phyloP scores from a whole-genome alignment of 2,329 filamentous ascomycete genomes.

The Blastomyces silverae region DNA sequence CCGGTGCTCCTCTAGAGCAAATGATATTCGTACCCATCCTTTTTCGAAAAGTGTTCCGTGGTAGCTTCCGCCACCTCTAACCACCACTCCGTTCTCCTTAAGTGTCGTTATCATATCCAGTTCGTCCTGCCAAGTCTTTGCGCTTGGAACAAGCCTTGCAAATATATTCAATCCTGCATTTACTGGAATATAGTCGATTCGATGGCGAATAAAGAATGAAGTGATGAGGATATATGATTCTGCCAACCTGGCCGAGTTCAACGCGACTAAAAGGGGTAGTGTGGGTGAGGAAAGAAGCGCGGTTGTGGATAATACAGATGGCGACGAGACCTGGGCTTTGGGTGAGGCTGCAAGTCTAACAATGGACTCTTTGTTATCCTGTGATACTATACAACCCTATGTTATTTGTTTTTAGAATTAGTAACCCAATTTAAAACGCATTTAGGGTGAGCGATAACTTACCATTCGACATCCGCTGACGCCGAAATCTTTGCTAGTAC shows the following conservation, averaged over 20 bases:
- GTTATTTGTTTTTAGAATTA: background rate
- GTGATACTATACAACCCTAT: slow-evolving; percentile 24
- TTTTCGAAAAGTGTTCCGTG: slow-evolving; percentile 23
- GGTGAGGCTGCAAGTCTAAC: slow-evolving; percentile 20
- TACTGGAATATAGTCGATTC: slow-evolving; percentile 25
- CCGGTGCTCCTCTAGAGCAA: slow-evolving; percentile 22
- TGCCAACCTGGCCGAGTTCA: slow-evolving; percentile 25
- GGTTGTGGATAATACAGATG: slow-evolving; percentile 23
- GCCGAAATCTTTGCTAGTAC: slow-evolving; percentile 24
- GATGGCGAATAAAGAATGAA: slow-evolving; percentile 23
- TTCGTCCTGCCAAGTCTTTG: slow-evolving; percentile 27
- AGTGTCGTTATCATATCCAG: slow-evolving; percentile 19
- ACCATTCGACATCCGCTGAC: slow-evolving; percentile 23
- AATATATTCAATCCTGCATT: slow-evolving; percentile 27
- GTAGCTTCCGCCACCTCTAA: slow-evolving; percentile 23
- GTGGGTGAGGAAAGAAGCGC: slow-evolving; percentile 24
- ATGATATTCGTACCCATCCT: slow-evolving; percentile 27
- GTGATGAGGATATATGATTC: slow-evolving; percentile 25
- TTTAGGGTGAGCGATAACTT: slow-evolving; percentile 9
- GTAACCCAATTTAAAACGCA: slow-evolving; percentile 4
- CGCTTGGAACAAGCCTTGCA: slow-evolving; percentile 22
- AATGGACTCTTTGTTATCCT: slow-evolving; percentile 23
- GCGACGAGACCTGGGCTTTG: slow-evolving; percentile 23
- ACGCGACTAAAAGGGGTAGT: slow-evolving; percentile 22
- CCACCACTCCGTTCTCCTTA: slow-evolving; percentile 24